Conservation (phyloP, 129 eudicot genomes). For the Mikania micrantha region DNA sequence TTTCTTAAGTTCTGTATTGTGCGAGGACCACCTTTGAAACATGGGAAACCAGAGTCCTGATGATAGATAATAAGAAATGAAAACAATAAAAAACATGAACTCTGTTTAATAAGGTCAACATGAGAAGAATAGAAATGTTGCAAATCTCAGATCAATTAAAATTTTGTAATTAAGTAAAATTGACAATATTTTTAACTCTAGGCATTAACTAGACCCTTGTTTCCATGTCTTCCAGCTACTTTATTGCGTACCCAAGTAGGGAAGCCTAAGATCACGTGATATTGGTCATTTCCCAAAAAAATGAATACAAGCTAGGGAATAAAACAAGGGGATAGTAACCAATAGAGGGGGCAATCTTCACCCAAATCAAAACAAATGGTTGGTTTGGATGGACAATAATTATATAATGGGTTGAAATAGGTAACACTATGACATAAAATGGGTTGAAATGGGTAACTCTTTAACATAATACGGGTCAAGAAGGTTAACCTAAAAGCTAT, state of each 20-base stretch:
- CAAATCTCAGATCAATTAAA: neutral
- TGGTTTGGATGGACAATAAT: too few species aligned
- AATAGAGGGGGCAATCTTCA: too few species aligned
- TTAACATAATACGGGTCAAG: too few species aligned
- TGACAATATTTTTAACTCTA: neutral
- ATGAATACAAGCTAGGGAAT: neutral
- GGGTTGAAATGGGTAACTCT: too few species aligned
- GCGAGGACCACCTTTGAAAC: slow-evolving; percentile 98
- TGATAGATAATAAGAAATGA: slow-evolving; percentile 8
- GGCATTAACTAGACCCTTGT: neutral
- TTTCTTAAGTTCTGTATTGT: slow-evolving; percentile 94
- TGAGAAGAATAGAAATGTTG: neutral
- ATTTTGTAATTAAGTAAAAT: neutral
- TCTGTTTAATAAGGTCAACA: neutral
- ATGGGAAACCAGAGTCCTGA: slow-evolving; percentile 99
- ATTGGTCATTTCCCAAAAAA: neutral
- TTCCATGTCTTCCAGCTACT: too few species aligned
- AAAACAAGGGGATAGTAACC: too few species aligned
- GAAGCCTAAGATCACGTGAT: neutral
- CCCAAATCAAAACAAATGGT: too few species aligned
- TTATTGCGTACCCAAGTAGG: too few species aligned
- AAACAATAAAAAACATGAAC: neutral
- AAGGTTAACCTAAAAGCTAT: too few species aligned
- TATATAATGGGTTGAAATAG: too few species aligned
- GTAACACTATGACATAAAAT: too few species aligned